Evolutionary conservation across 495 filamentous ascomycete species (phyloP), one percentile per base, ranked within the genome.

Genomic region (Penicillium soppii): DNA sequence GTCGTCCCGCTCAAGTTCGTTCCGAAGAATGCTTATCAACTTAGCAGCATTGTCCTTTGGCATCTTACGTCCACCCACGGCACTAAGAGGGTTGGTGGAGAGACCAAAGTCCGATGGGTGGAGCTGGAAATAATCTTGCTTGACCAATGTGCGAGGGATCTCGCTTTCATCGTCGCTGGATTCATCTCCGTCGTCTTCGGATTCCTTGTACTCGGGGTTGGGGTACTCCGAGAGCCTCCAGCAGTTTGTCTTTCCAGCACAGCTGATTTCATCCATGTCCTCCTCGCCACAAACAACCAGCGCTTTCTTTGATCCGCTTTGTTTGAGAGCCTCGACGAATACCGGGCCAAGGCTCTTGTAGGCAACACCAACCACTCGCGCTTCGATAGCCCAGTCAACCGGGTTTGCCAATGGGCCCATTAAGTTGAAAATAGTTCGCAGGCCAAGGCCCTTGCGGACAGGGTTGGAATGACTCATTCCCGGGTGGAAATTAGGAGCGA

Each of bases 391-490:
- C 38, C 71, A 79, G 58, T 95, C 86, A 4, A 91, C 74, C 0
- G 94, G 95, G 66, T 97, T 97, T 17, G 90, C 84, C 12, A 99
- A 78, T 2, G 95, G 95, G 2, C 95, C 94, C 45, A 97, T 81
- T 0, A 97, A 77, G 70, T 98, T 97, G 82, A 97, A 98, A 59
- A 98, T 91, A 1, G 94, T 97, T 37, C 92, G 82, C 70, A 91
- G 89, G 43, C 90, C 91, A 8, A 99, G 81, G 62, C 88, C 84
- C 50, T 81, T 86, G 17, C 95, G 86, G 50, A 96, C 86, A 6
- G 83, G 77, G 10, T 90, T 91, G 17, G 92, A 91, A 64, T 90
- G 81, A 57, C 80, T 81, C 88, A 97, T 96, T 32, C 88, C 91
- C 0, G 89, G 89, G 72, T 99, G 95, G 79, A 97, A 99, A 56